A percentile compares a stretch with the other conserved stretches of the same genome.
Evolutionary conservation across 1,139 yeast genomes (phyloP).

Genomic region (Nakaseomyces nivariensis): DNA sequence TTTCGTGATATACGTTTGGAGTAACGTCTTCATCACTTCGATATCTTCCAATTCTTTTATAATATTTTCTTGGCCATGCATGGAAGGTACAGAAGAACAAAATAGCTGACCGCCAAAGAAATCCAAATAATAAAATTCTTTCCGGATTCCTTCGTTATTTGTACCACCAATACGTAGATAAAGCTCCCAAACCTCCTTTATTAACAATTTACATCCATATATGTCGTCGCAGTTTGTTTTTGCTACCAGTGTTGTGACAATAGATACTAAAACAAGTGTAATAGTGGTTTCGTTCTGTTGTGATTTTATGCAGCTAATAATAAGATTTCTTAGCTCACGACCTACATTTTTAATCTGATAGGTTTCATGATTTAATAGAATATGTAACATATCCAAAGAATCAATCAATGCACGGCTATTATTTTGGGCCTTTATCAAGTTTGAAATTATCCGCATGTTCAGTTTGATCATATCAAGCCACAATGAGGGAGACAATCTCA

Average conservation of each 20-base stretch:
- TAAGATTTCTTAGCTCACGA: conserved; percentile 7
- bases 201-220: conserved; percentile 9
- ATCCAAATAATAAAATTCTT: conserved; percentile 19
- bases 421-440: conserved; percentile 9
- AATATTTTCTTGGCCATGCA: conserved; percentile 11
- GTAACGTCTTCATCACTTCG: neutral
- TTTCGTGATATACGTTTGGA: neutral
- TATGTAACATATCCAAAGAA: conserved; percentile 12
- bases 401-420: conserved; percentile 18
- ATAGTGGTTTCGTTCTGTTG: conserved; percentile 17
- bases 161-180: conserved; percentile 12
- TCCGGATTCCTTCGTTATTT: conserved; percentile 12
- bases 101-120: conserved; percentile 19
- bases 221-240: conserved; percentile 16
- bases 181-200: conserved; percentile 15
- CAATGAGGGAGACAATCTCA: conserved; percentile 19
- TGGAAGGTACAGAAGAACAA: conserved; percentile 11
- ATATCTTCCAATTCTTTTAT: neutral
- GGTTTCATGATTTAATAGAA: conserved; percentile 18
- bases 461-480: conserved; percentile 19
- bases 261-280: conserved; percentile 14
- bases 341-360: conserved; percentile 13
- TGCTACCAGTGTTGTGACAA: conserved; percentile 16
- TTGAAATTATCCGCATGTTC: conserved; percentile 9
- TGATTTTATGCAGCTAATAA: conserved; percentile 10